Evolutionary conservation across 1,139 yeast species (phyloP).

Genomic region (Saccharomycopsis hybrid): DNA sequence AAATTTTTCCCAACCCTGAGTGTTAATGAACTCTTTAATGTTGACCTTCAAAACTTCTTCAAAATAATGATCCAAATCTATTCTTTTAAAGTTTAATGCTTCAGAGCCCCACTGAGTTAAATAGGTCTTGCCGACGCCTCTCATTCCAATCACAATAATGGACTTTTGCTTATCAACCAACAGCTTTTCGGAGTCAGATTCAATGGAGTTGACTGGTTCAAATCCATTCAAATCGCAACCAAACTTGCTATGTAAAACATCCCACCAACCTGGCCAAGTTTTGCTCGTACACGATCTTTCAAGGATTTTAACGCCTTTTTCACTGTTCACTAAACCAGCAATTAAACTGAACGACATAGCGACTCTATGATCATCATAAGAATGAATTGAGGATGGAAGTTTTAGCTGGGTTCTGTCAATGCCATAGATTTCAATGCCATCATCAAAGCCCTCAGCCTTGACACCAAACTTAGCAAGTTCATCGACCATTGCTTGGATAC

Average conservation of each 20-base stretch:
- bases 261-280: slow-evolving; percentile 99
- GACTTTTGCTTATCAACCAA: slow-evolving; percentile 36
- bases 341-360: slow-evolving; percentile 95
- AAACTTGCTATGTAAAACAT: slow-evolving; percentile 65
- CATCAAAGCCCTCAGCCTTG: slow-evolving; percentile 72
- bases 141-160: slow-evolving; percentile 89
- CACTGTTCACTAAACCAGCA: slow-evolving; percentile 45
- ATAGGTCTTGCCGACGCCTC: slow-evolving; percentile 96
- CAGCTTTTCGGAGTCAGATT: too few relatives aligned
- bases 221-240: slow-evolving; percentile 63
- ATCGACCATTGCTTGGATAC: slow-evolving; percentile 90
- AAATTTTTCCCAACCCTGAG: slow-evolving; percentile 82
- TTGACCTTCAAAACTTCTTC: slow-evolving; percentile 49
- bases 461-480: slow-evolving; percentile 91
- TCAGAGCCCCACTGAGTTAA: slow-evolving; percentile 76
- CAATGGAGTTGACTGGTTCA: too few relatives aligned
- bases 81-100: slow-evolving; percentile 59
- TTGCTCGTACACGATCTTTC: slow-evolving; percentile 93
- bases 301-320: slow-evolving; percentile 54
- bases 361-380: slow-evolving; percentile 95
- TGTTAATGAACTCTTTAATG: slow-evolving; percentile 62
- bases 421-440: slow-evolving; percentile 87
- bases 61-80: slow-evolving; percentile 73
- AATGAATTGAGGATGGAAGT: slow-evolving; percentile 43
- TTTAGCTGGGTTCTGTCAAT: slow-evolving; percentile 40